phyloP scores from a whole-genome alignment of 805 yeast genomes.

The Schizosaccharomyces lindneri region DNA sequence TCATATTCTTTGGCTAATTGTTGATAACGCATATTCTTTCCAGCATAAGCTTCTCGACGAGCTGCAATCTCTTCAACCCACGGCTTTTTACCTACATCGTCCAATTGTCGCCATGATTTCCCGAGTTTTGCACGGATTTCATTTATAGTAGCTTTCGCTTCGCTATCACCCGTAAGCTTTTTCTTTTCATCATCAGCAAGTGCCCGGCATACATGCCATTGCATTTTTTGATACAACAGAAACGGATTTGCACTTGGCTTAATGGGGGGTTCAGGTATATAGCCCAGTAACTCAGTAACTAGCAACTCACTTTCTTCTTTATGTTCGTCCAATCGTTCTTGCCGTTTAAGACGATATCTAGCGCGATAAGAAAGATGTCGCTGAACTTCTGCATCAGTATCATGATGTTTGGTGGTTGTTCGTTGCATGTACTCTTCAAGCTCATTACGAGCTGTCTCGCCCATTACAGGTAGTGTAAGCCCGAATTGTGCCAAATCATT shows the following conservation, averaged over 20 bases:
- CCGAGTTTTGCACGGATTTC: constrained; percentile 19
- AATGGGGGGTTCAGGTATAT: constrained; percentile 17
- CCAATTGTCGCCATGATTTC: constrained; percentile 18
- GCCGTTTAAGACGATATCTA: not conserved
- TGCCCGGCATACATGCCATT: constrained; percentile 18
- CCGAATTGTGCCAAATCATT: not conserved
- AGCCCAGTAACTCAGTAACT: constrained; percentile 14
- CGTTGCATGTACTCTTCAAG: not conserved
- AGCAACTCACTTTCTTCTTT: constrained; percentile 3
- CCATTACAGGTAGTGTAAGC: not conserved
- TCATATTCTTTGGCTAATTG: constrained; percentile 6
- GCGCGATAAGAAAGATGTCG: not conserved
- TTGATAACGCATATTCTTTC: constrained; percentile 13
- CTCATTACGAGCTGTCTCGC: not conserved
- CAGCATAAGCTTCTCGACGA: constrained; percentile 15
- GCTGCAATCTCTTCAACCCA: constrained; percentile 14
- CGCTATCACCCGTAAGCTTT: constrained; percentile 10
- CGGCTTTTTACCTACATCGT: constrained; percentile 16
- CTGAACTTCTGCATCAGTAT: not conserved
- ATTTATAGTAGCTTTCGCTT: constrained; percentile 15
- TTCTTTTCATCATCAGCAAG: constrained; percentile 14
- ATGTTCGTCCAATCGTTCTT: constrained; percentile 1
- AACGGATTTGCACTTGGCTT: constrained; percentile 19
- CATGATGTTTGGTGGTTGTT: not conserved
- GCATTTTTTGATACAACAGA: constrained; percentile 18